These are phyloP conservation scores for Nemania sp. DNA, from an alignment of 2,329 filamentous ascomycete genomes.

Conservation along the genomic window DNA sequence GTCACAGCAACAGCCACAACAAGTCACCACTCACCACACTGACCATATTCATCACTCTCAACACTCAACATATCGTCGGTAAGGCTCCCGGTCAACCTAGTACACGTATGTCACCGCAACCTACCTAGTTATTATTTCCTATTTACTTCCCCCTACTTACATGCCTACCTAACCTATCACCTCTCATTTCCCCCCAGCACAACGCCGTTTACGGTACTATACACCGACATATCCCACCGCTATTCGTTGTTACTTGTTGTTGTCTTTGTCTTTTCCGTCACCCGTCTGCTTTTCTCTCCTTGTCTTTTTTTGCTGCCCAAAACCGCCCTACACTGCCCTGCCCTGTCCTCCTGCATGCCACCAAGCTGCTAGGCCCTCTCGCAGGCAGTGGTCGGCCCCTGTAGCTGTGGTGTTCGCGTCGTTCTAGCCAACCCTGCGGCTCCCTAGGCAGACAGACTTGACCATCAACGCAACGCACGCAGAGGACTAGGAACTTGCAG, in stretches of 20 bases:
- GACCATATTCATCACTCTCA: background rate
- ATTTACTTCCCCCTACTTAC: background rate
- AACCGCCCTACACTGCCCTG: constrained; percentile 8
- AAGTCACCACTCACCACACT: no score
- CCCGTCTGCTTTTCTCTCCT: background rate
- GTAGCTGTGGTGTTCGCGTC: constrained; percentile 4
- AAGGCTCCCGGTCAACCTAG: background rate
- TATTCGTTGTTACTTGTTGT: background rate
- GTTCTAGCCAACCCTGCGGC: constrained; percentile 31
- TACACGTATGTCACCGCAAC: constrained; percentile 10
- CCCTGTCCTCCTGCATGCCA: background rate
- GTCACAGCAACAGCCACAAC: no score
- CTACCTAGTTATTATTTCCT: background rate
- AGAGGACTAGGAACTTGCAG: constrained; percentile 8
- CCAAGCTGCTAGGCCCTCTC: constrained; percentile 2
- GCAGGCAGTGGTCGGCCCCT: constrained; percentile 1
- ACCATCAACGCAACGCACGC: constrained; percentile 15
- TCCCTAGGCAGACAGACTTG: constrained; percentile 26
- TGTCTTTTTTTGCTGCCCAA: background rate
- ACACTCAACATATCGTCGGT: background rate
- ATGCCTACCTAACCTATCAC: background rate
- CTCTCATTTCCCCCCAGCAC: constrained; percentile 13
- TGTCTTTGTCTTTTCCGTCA: background rate
- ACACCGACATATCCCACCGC: constrained; percentile 29
- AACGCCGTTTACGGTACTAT: constrained; percentile 15